Evolutionary conservation across 805 yeast genomes (phyloP).

Genomic region (Blastobotrys muscicola): DNA sequence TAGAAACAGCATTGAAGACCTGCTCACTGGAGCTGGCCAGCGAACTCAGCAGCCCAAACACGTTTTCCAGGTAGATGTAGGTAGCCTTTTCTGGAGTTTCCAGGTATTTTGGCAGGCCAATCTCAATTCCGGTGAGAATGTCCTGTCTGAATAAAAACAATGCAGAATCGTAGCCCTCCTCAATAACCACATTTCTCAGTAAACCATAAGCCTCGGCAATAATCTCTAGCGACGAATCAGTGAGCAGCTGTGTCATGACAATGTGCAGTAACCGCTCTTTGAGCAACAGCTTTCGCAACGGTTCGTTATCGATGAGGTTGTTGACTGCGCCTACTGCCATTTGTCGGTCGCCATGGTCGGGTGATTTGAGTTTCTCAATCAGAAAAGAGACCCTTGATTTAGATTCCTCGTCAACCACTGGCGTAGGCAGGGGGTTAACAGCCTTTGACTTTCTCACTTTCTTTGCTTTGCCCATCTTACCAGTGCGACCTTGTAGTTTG

Average conservation of each 20-base stretch:
- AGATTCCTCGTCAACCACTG: constrained; percentile 37
- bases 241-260: constrained; percentile 52
- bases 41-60: constrained; percentile 58
- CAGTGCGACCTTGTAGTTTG: background rate
- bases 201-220: constrained; percentile 76
- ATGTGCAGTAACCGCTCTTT: constrained; percentile 63
- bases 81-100: constrained; percentile 1
- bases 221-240: constrained; percentile 63
- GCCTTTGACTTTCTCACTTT: constrained; percentile 16
- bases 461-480: constrained; percentile 17
- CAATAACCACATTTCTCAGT: constrained; percentile 67
- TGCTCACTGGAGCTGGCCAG: constrained; percentile 56
- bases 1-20: constrained; percentile 38
- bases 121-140: constrained; percentile 55
- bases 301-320: constrained; percentile 59
- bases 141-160: constrained; percentile 68
- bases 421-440: constrained; percentile 18
- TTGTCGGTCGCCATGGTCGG: constrained; percentile 60
- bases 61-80: constrained; percentile 43
- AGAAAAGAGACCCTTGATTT: constrained; percentile 59
- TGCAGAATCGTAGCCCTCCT: constrained; percentile 80
- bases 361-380: constrained; percentile 51
- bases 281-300: constrained; percentile 51
- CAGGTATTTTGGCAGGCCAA: constrained; percentile 39
- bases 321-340: constrained; percentile 70